Evolutionary conservation across 139 green algal species (phyloP).

Genomic region (Coccomyxa sp.): DNA sequence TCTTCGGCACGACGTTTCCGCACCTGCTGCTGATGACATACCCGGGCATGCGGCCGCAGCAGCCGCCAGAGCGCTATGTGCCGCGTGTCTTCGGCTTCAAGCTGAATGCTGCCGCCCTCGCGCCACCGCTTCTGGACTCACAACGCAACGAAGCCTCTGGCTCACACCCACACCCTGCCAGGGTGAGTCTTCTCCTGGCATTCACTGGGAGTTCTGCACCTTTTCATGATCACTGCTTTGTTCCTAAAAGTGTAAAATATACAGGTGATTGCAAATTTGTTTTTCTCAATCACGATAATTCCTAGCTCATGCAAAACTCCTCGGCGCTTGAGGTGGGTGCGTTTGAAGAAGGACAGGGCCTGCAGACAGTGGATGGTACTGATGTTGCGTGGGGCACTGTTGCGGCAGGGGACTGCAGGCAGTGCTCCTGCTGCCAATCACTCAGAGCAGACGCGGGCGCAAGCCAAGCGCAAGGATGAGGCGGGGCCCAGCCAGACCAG

Average conservation of each 20-base stretch:
- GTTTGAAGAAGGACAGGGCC: neutral
- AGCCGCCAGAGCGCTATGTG: constrained; percentile 60
- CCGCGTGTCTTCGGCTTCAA: constrained; percentile 96
- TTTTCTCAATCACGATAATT: too few relatives aligned
- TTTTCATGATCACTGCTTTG: neutral
- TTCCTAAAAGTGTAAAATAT: neutral
- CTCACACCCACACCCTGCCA: neutral
- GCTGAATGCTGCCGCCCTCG: constrained; percentile 52
- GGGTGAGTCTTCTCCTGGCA: too few relatives aligned
- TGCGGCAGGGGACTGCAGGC: neutral
- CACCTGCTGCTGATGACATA: constrained; percentile 96
- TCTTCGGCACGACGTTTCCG: constrained; percentile 95
- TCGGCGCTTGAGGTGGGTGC: neutral
- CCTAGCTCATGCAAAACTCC: too few relatives aligned
- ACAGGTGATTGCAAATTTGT: neutral
- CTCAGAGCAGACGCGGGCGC: neutral
- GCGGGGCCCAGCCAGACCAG: neutral
- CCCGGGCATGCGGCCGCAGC: constrained; percentile 60
- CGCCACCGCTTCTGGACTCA: neutral
- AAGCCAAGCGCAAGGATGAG: neutral
- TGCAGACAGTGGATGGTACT: neutral
- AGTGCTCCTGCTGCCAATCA: neutral
- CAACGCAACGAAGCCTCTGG: neutral
- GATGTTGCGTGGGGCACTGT: neutral
- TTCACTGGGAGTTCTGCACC: too few relatives aligned